These are phyloP conservation scores for Leersia perrieri DNA, from an alignment of 176 grass and related monocot species.

Conservation along the genomic window DNA sequence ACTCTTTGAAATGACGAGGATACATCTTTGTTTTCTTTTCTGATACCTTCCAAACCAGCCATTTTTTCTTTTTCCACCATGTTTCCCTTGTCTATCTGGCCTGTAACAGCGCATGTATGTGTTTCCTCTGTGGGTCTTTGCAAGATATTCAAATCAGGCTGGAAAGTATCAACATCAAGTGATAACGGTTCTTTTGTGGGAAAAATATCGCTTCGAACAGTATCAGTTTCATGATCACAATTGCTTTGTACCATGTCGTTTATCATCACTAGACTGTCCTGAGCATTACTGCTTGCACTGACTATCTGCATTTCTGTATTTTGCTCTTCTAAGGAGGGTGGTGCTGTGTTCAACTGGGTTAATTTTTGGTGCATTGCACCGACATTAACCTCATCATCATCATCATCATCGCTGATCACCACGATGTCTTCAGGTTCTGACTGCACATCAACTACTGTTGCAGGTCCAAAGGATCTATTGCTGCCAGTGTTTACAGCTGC, in stretches of 20 bases:
- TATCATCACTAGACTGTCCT: neutral
- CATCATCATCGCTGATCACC: constrained; percentile 20
- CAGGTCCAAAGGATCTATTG: neutral
- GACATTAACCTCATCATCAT: neutral
- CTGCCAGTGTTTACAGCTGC: constrained; percentile 3
- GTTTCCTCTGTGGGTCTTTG: too few species aligned
- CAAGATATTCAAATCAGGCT: too few species aligned
- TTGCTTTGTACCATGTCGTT: neutral
- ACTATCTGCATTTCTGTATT: too few species aligned
- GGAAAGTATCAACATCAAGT: too few species aligned
- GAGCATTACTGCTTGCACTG: neutral
- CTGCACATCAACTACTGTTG: neutral
- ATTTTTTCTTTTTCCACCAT: too few species aligned
- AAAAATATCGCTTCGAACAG: neutral
- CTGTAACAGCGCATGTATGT: too few species aligned
- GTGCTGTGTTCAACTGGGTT: neutral
- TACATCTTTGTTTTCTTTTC: too few species aligned
- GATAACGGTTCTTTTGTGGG: neutral
- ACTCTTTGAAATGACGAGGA: too few species aligned
- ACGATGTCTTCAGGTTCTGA: constrained; percentile 2
- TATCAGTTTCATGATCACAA: constrained; percentile 7
- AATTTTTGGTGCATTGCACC: constrained; percentile 8
- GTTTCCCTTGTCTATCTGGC: too few species aligned
- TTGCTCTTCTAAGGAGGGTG: constrained; percentile 2
- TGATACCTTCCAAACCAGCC: too few species aligned